Percentiles rank a stretch among this genome's conserved stretches.
Conservation (phyloP, 78 protist genomes). For the Dictyostelium citrinum region DNA sequence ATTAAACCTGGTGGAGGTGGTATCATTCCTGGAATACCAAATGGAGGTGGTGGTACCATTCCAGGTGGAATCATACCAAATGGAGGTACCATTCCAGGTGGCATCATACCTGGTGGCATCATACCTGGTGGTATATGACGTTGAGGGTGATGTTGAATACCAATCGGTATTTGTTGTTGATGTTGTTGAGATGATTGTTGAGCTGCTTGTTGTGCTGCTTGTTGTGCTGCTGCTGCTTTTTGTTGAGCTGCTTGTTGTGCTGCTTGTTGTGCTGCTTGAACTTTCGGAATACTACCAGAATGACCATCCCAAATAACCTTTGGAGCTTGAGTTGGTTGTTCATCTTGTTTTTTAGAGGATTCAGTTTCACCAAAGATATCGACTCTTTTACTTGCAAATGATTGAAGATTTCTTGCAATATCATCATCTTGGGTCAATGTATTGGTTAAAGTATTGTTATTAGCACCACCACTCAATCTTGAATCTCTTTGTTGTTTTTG, state of each 20-base stretch:
- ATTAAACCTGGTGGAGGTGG: slow-evolving; percentile 32
- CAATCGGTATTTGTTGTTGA: neutral
- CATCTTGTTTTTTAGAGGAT: neutral
- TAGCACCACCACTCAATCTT: neutral
- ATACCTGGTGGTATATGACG: neutral
- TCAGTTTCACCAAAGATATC: slow-evolving; percentile 73
- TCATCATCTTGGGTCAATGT: slow-evolving; percentile 45
- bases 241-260: neutral
- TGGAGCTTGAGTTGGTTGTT: neutral
- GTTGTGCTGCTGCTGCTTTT: neutral
- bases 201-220: neutral
- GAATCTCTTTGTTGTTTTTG: slow-evolving; percentile 59
- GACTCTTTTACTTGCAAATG: slow-evolving; percentile 43
- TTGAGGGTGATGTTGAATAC: neutral
- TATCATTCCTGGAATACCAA: slow-evolving; percentile 13
- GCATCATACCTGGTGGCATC: neutral
- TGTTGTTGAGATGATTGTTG: neutral
- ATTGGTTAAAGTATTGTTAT: neutral
- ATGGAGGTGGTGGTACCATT: slow-evolving; percentile 45
- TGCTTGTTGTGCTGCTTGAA: slow-evolving; percentile 3
- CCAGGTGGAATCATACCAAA: neutral
- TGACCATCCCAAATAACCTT: slow-evolving; percentile 86
- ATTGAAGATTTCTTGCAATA: slow-evolving; percentile 60
- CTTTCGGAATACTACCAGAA: slow-evolving; percentile 35
- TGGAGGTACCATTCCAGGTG: slow-evolving; percentile 31